Evolutionary conservation across 352 stramenopile species (phyloP).

Genomic region (Phytophthora multivora): DNA sequence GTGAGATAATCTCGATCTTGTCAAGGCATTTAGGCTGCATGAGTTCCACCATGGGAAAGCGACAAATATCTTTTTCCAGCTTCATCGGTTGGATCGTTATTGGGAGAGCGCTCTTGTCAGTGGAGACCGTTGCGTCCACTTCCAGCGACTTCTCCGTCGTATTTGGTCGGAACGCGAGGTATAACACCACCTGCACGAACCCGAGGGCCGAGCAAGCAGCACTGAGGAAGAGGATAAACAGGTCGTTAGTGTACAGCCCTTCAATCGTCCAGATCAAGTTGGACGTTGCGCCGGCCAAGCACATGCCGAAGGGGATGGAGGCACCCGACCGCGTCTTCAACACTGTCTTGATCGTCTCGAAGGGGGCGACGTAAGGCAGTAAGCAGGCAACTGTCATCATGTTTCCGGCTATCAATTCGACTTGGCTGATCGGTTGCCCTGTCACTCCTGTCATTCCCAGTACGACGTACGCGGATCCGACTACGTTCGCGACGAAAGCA

Average conservation of each 20-base stretch:
- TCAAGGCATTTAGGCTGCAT: slow-evolving; percentile 5
- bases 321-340: slow-evolving; percentile 31
- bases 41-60: not conserved
- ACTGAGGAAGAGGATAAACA: slow-evolving; percentile 30
- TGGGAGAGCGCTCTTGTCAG: slow-evolving; percentile 8
- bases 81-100: not conserved
- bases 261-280: slow-evolving; percentile 42
- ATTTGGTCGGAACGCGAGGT: slow-evolving; percentile 25
- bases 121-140: not conserved
- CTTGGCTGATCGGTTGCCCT: slow-evolving; percentile 10
- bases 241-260: slow-evolving; percentile 24
- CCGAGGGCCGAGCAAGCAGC: slow-evolving; percentile 18
- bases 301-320: slow-evolving; percentile 42
- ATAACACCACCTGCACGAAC: slow-evolving; percentile 33
- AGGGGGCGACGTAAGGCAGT: slow-evolving; percentile 40
- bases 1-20: slow-evolving; percentile 9
- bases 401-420: slow-evolving; percentile 34
- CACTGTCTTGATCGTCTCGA: slow-evolving; percentile 46
- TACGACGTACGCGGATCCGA: slow-evolving; percentile 25
- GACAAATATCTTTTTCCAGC: not conserved
- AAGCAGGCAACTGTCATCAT: slow-evolving; percentile 35
- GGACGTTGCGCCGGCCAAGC: slow-evolving; percentile 27
- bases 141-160: not conserved
- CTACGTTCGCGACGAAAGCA: slow-evolving; percentile 12
- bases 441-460: slow-evolving; percentile 27